A percentile compares a stretch with the other conserved stretches of the same genome.
Conservation (phyloP, 1,284 basidiomycete genomes). For the Xerocomus nothofagi region DNA sequence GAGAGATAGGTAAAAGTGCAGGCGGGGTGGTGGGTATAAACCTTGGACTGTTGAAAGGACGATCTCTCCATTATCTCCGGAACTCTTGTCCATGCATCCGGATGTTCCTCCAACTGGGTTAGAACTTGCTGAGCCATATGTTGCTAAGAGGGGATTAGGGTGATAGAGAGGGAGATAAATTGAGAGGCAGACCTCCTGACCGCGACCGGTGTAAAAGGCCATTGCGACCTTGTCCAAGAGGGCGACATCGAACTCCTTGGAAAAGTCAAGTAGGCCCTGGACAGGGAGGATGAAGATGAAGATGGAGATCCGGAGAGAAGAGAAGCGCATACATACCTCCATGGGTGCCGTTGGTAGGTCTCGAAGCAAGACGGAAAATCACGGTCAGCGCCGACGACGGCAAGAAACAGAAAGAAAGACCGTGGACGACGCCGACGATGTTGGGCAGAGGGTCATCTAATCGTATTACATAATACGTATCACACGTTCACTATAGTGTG, state of each 20-base stretch:
- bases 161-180: conserved; percentile 7
- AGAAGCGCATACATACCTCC: conserved; percentile 35
- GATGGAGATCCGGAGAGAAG: conserved; percentile 22
- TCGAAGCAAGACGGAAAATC: conserved; percentile 5
- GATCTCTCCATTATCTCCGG: conserved; percentile 91
- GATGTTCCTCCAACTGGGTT: conserved; percentile 95
- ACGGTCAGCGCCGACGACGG: conserved; percentile 12
- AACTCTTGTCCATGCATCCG: conserved; percentile 98
- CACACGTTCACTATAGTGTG: conserved; percentile 19
- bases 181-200: conserved; percentile 60
- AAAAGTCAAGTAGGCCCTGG: conserved; percentile 85
- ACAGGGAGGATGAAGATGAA: conserved; percentile 21
- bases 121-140: conserved; percentile 87
- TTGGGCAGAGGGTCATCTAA: conserved; percentile 48
- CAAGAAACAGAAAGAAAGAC: conserved; percentile 10
- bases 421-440: conserved; percentile 33
- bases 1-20: conserved; percentile 18
- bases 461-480: conserved; percentile 36
- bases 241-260: conserved; percentile 80
- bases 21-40: conserved; percentile 27
- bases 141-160: conserved; percentile 57
- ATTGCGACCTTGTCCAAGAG: conserved; percentile 86
- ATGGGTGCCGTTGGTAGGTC: conserved; percentile 26
- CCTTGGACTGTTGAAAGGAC: conserved; percentile 89
- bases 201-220: conserved; percentile 79